These are phyloP conservation scores for Aspergillus felis DNA, from an alignment of 2,329 filamentous ascomycete genomes.

Conservation along the genomic window DNA sequence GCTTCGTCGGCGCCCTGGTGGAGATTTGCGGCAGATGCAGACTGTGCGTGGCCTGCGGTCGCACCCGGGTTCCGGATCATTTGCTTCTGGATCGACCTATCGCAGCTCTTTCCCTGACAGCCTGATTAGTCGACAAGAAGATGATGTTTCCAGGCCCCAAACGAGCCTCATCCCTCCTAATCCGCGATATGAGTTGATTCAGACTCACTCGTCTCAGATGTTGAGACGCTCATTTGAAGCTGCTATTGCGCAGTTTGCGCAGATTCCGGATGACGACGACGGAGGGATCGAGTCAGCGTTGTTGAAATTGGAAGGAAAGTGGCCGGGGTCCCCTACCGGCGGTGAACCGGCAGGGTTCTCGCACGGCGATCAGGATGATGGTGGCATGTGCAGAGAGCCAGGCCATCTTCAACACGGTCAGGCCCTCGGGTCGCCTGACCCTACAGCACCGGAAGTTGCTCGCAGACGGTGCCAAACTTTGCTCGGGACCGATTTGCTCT, in stretches of 20 bases:
- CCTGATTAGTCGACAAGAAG: slow-evolving; percentile 10
- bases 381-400: slow-evolving; percentile 4
- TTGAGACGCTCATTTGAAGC: slow-evolving; percentile 73
- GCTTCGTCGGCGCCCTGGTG: slow-evolving; percentile 69
- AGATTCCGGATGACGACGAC: slow-evolving; percentile 83
- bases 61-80: slow-evolving; percentile 31
- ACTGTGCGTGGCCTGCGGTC: slow-evolving; percentile 61
- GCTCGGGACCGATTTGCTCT: slow-evolving; percentile 18
- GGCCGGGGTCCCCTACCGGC: slow-evolving; percentile 27
- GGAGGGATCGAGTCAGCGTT: slow-evolving; percentile 91
- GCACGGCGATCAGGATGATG: neutral
- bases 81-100: slow-evolving; percentile 34
- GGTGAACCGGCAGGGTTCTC: neutral
- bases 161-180: slow-evolving; percentile 28
- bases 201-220: slow-evolving; percentile 55
- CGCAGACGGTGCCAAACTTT: slow-evolving; percentile 21
- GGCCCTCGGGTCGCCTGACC: neutral
- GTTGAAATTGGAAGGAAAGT: slow-evolving; percentile 86
- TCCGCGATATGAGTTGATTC: slow-evolving; percentile 40
- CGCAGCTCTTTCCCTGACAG: slow-evolving; percentile 24
- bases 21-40: slow-evolving; percentile 66
- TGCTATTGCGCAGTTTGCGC: slow-evolving; percentile 80
- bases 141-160: slow-evolving; percentile 19
- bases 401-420: neutral
- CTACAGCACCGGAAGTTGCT: slow-evolving; percentile 12